A percentile compares a stretch with the other conserved stretches of the same genome.
Evolutionary conservation across 163 green algal species (phyloP).

Genomic region (Scenedesmus sp.): DNA sequence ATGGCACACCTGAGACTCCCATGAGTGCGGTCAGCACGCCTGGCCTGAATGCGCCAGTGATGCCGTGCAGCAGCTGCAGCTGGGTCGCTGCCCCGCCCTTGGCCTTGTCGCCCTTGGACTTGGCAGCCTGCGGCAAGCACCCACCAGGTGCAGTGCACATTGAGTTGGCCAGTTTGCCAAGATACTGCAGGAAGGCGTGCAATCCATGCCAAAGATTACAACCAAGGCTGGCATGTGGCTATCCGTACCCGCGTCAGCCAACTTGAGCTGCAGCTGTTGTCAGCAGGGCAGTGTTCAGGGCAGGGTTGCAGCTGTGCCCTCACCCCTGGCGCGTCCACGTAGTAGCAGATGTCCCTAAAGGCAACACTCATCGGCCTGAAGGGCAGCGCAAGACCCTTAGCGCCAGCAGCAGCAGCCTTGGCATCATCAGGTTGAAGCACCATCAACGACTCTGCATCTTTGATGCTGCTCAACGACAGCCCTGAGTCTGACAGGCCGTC

Average conservation of each 20-base stretch:
- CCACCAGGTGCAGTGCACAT: neutral
- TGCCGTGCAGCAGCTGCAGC: conserved; percentile 81
- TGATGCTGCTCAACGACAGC: neutral
- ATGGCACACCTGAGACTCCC: conserved; percentile 68
- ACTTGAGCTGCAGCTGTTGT: too few relatives aligned
- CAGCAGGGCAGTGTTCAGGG: neutral
- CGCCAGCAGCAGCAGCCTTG: neutral
- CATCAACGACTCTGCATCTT: neutral
- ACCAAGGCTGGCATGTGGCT: too few relatives aligned
- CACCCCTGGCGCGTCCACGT: conserved; percentile 17
- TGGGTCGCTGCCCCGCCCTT: conserved; percentile 27
- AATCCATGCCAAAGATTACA: too few relatives aligned
- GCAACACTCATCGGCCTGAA: conserved; percentile 39
- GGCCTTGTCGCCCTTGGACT: neutral
- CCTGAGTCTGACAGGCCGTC: neutral
- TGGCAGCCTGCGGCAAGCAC: neutral
- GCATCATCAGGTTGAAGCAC: neutral
- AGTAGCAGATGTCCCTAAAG: conserved; percentile 54
- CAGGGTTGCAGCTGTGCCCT: neutral
- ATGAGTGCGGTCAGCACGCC: conserved; percentile 86
- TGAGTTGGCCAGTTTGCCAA: neutral
- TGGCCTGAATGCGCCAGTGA: conserved; percentile 79
- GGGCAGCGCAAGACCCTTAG: neutral
- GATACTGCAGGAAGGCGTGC: too few relatives aligned
- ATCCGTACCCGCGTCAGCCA: too few relatives aligned